Percentiles rank a stretch among this genome's conserved stretches.
These are phyloP conservation scores for Cotoneaster glaucophyllus DNA, from an alignment of 306 rosid genomes.

Conservation along the genomic window DNA sequence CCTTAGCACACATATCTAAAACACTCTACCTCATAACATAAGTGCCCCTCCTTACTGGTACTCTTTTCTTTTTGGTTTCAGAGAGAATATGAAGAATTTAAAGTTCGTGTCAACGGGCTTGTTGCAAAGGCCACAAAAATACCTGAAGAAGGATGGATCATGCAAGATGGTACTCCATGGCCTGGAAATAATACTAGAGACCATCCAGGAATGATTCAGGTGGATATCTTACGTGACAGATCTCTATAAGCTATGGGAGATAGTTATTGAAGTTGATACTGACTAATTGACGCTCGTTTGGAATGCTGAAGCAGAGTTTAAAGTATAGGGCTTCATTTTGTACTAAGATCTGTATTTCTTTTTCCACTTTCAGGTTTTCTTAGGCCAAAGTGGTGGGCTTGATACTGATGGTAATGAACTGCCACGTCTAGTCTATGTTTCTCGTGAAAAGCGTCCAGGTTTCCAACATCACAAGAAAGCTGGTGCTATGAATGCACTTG, in stretches of 20 bases:
- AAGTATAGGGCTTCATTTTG: neutral
- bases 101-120: conserved; percentile 74
- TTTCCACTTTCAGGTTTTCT: conserved; percentile 65
- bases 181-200: conserved; percentile 98
- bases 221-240: conserved; percentile 23
- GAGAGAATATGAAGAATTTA: conserved; percentile 98
- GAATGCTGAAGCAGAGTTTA: neutral
- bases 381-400: conserved; percentile 95
- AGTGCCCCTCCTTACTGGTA: conserved; percentile 11
- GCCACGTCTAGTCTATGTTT: conserved; percentile 88
- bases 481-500: conserved; percentile 99
- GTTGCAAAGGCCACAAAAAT: conserved; percentile 79
- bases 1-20: conserved; percentile 5
- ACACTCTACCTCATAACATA: neutral
- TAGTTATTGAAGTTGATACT: conserved; percentile 1
- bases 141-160: conserved; percentile 97
- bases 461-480: conserved; percentile 99
- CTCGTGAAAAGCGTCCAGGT: conserved; percentile 99
- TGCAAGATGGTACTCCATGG: conserved; percentile 99
- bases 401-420: conserved; percentile 95
- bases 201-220: conserved; percentile 99
- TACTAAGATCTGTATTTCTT: neutral
- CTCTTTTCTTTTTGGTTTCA: conserved; percentile 22
- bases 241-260: neutral
- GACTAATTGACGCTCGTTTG: neutral